Evolutionary conservation across 2,329 filamentous ascomycete species (phyloP), one percentile per base, ranked within the genome.

Genomic region (Penicillium hordei): DNA sequence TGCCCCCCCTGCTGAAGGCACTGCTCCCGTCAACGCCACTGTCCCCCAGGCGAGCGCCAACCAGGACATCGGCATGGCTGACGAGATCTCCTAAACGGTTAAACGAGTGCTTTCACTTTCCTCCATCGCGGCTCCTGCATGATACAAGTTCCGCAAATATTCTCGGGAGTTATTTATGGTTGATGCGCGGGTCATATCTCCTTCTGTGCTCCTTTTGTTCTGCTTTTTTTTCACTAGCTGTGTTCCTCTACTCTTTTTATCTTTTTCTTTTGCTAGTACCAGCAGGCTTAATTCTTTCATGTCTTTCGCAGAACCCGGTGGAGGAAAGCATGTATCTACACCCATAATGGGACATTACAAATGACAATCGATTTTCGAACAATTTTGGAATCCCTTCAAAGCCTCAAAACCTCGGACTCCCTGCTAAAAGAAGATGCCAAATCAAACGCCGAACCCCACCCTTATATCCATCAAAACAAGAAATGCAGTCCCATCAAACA

Each of bases 21-120:
- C 73, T 59, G 78, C 79, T 56, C 72, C 78, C 5, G 73, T 75
- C 43, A 80, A 78, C 60, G 79, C 77, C 44, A 78, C 79, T 60
- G 77, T 78, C 40, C 74, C 78, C 51, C 81, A 79, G 55, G 76
- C 82, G 39, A 79, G 79, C 61, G 79, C 77, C 59, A 80, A 76
- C 23, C 78, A 78, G 60, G 83, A 82, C 64, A 75, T 79, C 59
- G 80, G 77, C 61, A 83, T 84, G 81, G 51, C 50, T 13, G 83
- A 83, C 63, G 82, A 84, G 71, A 83, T 83, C 64, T 78, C 81
- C 80, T 80, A 74, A 74, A 76, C 67, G 42, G 12, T 17, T 36
- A 25, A 10, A 33, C 34, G 15, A 12, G 51, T 42, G 38, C 48
- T 27, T 43, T 34, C 36, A 38, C 25, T 52, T 48, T 52, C 25